Percentiles rank a stretch among this genome's conserved stretches.
Conservation (phyloP, 257 asterid species). For the Plantago ovata region DNA sequence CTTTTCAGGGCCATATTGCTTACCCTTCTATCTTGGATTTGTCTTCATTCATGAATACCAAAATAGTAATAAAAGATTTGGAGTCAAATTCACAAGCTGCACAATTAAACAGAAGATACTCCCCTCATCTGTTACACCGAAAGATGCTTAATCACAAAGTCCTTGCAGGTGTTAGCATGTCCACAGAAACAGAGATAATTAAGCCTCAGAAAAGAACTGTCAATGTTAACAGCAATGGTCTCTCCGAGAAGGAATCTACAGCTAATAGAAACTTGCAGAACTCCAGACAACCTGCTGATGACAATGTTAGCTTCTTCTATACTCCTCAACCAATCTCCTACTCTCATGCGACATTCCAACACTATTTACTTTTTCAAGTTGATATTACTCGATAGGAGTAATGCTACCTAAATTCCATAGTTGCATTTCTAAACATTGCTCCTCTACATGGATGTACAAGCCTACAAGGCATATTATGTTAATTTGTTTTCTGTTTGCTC, state of each 20-base stretch:
- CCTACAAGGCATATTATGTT: too few relatives aligned
- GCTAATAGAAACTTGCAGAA: conserved; percentile 15
- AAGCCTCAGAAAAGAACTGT: conserved; percentile 18
- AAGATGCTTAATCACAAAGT: conserved; percentile 24
- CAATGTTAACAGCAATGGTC: conserved; percentile 14
- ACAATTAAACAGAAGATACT: conserved; percentile 16
- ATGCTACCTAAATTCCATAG: too few relatives aligned
- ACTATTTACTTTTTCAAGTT: too few relatives aligned
- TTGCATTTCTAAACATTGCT: neutral
- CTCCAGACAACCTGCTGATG: conserved; percentile 20
- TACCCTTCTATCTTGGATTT: conserved; percentile 63
- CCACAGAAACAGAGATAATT: conserved; percentile 21
- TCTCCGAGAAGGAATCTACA: conserved; percentile 15
- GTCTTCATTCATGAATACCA: conserved; percentile 47
- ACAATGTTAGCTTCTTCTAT: conserved; percentile 20
- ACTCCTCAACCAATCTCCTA: too few relatives aligned
- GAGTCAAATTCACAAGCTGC: conserved; percentile 27
- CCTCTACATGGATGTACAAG: too few relatives aligned
- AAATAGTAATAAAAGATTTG: conserved; percentile 38
- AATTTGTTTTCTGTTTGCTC: neutral
- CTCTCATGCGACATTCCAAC: too few relatives aligned
- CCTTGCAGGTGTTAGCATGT: conserved; percentile 16
- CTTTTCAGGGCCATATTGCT: conserved; percentile 67
- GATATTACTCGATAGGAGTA: too few relatives aligned
- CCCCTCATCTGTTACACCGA: conserved; percentile 30